Evolutionary conservation across 495 filamentous ascomycete species (phyloP), one percentile per base, ranked within the genome.

Genomic region (Amorphotheca resinae): DNA sequence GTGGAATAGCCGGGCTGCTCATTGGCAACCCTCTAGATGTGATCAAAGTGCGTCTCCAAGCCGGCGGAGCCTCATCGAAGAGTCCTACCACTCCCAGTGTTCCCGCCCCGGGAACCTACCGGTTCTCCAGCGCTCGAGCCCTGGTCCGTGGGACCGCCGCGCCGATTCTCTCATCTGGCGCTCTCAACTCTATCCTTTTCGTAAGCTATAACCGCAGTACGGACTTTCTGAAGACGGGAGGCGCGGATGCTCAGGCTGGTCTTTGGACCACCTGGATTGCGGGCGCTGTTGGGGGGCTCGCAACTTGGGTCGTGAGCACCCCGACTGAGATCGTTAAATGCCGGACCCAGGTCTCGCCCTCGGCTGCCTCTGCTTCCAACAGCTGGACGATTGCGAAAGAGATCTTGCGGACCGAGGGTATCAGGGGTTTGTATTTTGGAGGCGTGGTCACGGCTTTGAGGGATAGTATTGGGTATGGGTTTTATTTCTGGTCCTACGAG

Each of bases 401-500:
- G 9, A 70, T 86, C 26, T 54, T 79, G 36, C 67, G 58, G 31
- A 58, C 54, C n/a, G 68, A 76, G 28, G 85, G 87, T 0, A 51
- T 83, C 22, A 62, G 66, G 18, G 87, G 84, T 0, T 54, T 94
- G 8, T 95, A 91, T 58, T 66, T 71, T 44, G 87, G 84, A 20
- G 87, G 87, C 22, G 65, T 58, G 3, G 73, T 94, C 18, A 95
- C 88, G 7, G 83, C 79, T 44, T 57, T 86, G 35, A 67, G 87
- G 34, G 87, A 95, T 61, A 77, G 79, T 43, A 72, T 94, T 44
- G 87, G 87, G 15, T 94, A 93, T 59, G 87, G 87, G 2, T 93
- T 93, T 56, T 94, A 94, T 57, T 95, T 94, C 59, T 87, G 79
- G 78, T 77, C 79, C 11, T 95, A 94, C 54, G 83, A 93, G 59